Evolutionary conservation across 208 protist genomes (phyloP), one percentile per base, ranked within the genome.

Genomic region (Crithidia acanthocephali): DNA sequence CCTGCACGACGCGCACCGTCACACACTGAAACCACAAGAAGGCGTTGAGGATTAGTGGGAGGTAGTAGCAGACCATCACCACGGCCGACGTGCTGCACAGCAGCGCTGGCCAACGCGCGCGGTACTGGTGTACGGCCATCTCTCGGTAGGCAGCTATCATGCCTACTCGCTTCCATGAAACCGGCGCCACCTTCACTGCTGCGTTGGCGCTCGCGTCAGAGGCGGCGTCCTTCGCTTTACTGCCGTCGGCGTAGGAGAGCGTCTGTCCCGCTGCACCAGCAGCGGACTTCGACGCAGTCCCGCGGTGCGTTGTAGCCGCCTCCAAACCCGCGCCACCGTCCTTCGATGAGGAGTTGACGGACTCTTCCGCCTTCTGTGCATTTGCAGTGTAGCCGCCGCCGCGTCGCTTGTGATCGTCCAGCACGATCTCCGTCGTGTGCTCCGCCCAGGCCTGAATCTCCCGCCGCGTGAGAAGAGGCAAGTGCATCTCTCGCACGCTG

Each of bases 21-120:
- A 66, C 27, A 33, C 73, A 79, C n/a, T 40, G 64, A 52, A 68
- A 61, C 73, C 73, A 79, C 53, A 69, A 30, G 23, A 79, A 61
- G n/a, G 66, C 53, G 30, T 68, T 51, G 20, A 73, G 6, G 2
- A 69, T 30, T 7, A 73, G 63, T 7, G 57, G 65, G 2, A 73
- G 35, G 61, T 79, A 79, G 23, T 67, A 57, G 51, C 47, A 52
- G 1, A 74, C 32, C 3, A 80, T 23, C 15, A 68, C 61, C 62
- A 72, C n/a, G 13, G 62, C 64, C 42, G 66, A 33, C 28, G 66
- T 33, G 60, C 68, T 74, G n/a, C 66, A 42, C 2, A 66, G 28
- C 30, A 80, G 25, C 30, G 53, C 74, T 23, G 52, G 35, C 65
- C 73, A 79, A 52, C 42, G 69, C 8, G 60, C 59, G 52, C 73